phyloP scores from a whole-genome alignment of 306 rosid genomes.

The Biancaea sappan region DNA sequence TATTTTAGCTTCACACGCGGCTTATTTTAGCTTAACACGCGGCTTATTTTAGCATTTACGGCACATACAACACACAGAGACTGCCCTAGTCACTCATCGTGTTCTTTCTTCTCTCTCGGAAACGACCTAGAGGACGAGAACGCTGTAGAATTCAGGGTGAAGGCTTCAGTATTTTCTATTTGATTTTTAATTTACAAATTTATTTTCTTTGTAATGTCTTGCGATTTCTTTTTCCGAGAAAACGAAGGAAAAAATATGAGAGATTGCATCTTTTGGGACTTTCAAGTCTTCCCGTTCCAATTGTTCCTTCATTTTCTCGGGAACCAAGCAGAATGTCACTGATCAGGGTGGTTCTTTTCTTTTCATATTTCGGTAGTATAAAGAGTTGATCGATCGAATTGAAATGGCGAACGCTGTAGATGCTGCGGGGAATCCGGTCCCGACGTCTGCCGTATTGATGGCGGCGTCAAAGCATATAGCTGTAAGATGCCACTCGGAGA shows the following conservation, averaged over 20 bases:
- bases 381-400: constrained; percentile 29
- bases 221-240: not conserved
- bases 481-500: constrained; percentile 70
- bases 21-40: too few species aligned
- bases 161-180: constrained; percentile 11
- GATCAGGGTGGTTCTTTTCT: not conserved
- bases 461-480: constrained; percentile 88
- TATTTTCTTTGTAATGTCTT: not conserved
- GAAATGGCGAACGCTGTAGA: constrained; percentile 81
- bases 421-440: constrained; percentile 86
- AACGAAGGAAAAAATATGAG: not conserved
- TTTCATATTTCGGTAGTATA: not conserved
- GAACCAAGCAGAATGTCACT: constrained; percentile 15
- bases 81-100: constrained; percentile 31
- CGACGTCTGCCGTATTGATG: constrained; percentile 89
- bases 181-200: not conserved
- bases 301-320: constrained; percentile 31
- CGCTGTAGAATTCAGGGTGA: constrained; percentile 29
- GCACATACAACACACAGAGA: too few species aligned
- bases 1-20: too few species aligned
- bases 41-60: too few species aligned
- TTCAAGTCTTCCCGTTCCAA: not conserved
- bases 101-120: not conserved
- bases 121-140: not conserved
- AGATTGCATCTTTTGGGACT: not conserved